Evolutionary conservation across 2,329 filamentous ascomycete genomes (phyloP), one percentile per base, ranked within the genome.

Genomic region (Aspergillus tanneri): DNA sequence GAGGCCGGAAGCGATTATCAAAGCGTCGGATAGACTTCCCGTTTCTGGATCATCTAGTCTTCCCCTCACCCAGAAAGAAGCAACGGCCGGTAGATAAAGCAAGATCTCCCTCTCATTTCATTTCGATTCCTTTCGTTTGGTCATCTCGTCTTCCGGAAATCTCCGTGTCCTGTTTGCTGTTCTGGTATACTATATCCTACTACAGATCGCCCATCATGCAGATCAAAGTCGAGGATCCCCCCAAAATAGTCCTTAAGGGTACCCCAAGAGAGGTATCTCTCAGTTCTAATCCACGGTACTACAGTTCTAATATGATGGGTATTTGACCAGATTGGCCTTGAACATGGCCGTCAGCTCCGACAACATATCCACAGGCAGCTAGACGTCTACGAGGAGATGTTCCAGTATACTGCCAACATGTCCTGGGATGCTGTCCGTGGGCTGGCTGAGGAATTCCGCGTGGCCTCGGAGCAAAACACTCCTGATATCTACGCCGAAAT

Each of bases 371-470:
- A 47, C 3, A 63, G 71, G 47, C 70, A 70, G 45, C 73, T 80
- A 39, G 53, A 52, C 36, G 75, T 80, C 64, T 80, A 80, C 57
- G 65, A 69, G 1, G 52, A 53, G 2, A 70, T 79, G 36, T 80
- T 80, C 62, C 48, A 69, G 19, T 56, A 72, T 25, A 76, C 72
- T n/a, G 72, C 73, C 38, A 72, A 73, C 21, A 59, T 77, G 47
- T 60, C 67, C 35, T 80, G 77, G 77, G 52, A 61, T 0, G 54
- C 72, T 28, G 77, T 79, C 11, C 71, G 68, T 7, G 52, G 68
- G 2, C 64, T 74, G 14, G 78, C 80, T 0, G 61, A 70, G 14
- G 65, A 67, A 23, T 83, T 82, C 56, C 68, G 77, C 41, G 60
- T 66, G 5, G 65, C 72, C 0, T 69, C 81, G 1, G 61, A 69